Evolutionary conservation across 129 eudicot genomes (phyloP), one percentile per base, ranked within the genome.

Genomic region (Saposhnikovia divaricata): DNA sequence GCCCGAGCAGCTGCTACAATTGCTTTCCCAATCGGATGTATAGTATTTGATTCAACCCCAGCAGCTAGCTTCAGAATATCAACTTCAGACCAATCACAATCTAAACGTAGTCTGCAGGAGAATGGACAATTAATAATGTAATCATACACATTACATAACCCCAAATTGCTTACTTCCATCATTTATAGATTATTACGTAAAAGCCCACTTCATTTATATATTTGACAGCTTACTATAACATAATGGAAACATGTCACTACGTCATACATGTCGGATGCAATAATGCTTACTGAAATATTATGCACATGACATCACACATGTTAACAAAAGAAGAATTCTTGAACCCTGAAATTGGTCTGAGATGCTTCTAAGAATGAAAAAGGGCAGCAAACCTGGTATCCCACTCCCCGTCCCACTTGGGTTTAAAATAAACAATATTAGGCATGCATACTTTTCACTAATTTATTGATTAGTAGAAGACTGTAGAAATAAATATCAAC

Each of bases 11-110:
- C 99, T 85, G 88, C 89, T 50, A 89, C 87, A 47, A 96, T 96
- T 85, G 99, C 97, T 88, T 96, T 96, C 50, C 99, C 99, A 74
- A 96, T 91, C 83, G 99, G 99, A 88, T 96, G 99, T 48, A 89
- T 89, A 15, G 99, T 92, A 80, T 90, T 96, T 42, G 92, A 90
- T 87, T 96, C 99, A 75, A 96, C 99, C 55, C 88, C 97, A 84
- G 99, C 95, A 78, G 98, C 99, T 80, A 96, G 87, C 83, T 82
- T 89, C 80, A 96, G 82, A 53, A 96, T 85, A 80, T 92, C 99
- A 73, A 77, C 77, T 82, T 92, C 97, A 74, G 96, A 92, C 91
- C 89, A 87, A 48, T 82, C 72, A 70, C 53, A 74, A 61, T 75
- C 68, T 74, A 85, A 82, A 80, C 66, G 81, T 79, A 39, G 59